phyloP scores from a whole-genome alignment of 148 eudicot genomes.

The Gaultheria prostrata region DNA sequence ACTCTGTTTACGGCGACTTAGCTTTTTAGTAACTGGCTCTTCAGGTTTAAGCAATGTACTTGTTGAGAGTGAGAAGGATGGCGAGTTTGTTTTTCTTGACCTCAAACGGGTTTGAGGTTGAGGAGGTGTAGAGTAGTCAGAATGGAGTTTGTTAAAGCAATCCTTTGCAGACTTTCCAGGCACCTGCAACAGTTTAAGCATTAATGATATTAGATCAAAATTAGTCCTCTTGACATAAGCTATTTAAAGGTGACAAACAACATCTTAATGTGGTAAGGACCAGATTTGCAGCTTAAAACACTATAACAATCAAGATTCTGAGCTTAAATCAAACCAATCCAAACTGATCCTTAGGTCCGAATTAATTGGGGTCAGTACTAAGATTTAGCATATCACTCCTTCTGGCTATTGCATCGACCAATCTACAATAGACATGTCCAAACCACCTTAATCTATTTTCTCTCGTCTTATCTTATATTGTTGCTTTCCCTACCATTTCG shows the following conservation, averaged over 20 bases:
- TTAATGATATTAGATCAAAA: neutral
- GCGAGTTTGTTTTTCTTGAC: conserved; percentile 30
- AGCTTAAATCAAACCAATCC: neutral
- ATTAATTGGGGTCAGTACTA: neutral
- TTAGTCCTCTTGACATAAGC: neutral
- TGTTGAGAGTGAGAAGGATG: conserved; percentile 42
- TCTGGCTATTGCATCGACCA: neutral
- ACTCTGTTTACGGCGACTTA: conserved; percentile 31
- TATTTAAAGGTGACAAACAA: neutral
- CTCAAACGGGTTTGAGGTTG: conserved; percentile 47
- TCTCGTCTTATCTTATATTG: neutral
- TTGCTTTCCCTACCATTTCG: neutral
- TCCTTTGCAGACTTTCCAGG: conserved; percentile 93
- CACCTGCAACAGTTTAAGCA: conserved; percentile 47
- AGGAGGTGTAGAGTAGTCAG: conserved; percentile 64
- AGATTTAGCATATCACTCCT: neutral
- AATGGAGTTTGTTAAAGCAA: conserved; percentile 79
- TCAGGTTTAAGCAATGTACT: conserved; percentile 42
- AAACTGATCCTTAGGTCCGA: neutral
- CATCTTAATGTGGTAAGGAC: neutral
- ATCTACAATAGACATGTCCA: neutral
- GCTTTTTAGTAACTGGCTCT: conserved; percentile 38
- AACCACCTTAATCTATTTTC: neutral
- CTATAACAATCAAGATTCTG: neutral
- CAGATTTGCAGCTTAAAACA: neutral